Conservation (phyloP, 2,329 filamentous ascomycete genomes). For the Verticillium alfalfae region DNA sequence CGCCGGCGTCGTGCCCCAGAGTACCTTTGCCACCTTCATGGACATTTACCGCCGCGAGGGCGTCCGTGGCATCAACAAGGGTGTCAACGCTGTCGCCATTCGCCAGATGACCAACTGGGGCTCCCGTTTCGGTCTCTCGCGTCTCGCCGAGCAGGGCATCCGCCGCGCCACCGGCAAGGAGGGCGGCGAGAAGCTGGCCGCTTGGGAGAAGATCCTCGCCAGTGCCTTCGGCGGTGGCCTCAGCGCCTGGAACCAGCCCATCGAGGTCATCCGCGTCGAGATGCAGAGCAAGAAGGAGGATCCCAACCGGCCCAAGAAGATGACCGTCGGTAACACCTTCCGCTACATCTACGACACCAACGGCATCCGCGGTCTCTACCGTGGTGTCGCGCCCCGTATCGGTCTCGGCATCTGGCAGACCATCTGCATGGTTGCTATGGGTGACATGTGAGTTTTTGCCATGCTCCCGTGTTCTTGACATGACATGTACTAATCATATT, state of each 20-base stretch:
- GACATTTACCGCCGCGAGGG: conserved; percentile 94
- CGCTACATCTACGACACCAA: conserved; percentile 88
- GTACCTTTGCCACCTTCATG: conserved; percentile 94
- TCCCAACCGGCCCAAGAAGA: conserved; percentile 96
- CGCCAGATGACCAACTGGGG: conserved; percentile 99
- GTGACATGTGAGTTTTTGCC: conserved; percentile 74
- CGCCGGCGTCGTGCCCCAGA: conserved; percentile 74
- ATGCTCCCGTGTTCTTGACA: neutral
- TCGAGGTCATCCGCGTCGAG: conserved; percentile 98
- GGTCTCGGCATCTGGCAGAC: conserved; percentile 98
- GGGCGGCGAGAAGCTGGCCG: conserved; percentile 69
- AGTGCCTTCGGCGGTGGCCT: conserved; percentile 86
- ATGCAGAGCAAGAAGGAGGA: conserved; percentile 99
- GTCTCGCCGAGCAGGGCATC: conserved; percentile 86
- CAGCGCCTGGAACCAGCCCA: conserved; percentile 98
- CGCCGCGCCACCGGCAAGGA: conserved; percentile 73
- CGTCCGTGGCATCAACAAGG: conserved; percentile 93
- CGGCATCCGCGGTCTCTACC: conserved; percentile 88
- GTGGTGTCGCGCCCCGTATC: conserved; percentile 89
- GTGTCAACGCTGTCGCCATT: conserved; percentile 97
- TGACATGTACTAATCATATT: neutral
- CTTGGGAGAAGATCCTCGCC: conserved; percentile 83
- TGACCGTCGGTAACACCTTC: conserved; percentile 86
- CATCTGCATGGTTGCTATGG: conserved; percentile 98
- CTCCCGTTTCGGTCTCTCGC: conserved; percentile 86